Conservation (phyloP, 768 basidiomycete species). For the Tylopilus balloui region DNA sequence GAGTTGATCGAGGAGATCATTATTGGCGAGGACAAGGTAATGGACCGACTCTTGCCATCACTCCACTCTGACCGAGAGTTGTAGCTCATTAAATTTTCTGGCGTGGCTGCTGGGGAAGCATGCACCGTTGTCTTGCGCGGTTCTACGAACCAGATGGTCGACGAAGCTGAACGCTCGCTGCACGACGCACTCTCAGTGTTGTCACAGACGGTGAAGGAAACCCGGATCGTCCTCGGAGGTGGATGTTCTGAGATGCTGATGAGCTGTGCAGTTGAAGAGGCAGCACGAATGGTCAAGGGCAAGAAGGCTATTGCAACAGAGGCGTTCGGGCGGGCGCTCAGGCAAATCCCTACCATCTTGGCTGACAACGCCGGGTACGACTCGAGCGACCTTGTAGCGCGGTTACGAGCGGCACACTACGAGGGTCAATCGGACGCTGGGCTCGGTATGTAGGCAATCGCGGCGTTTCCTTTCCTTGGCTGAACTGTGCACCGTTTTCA, state of each 20-base stretch:
- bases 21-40: conserved; percentile 97
- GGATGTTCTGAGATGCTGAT: conserved; percentile 99
- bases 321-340: conserved; percentile 80
- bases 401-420: conserved; percentile 88
- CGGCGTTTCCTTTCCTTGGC: neutral
- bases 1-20: conserved; percentile 98
- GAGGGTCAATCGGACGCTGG: conserved; percentile 85
- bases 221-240: conserved; percentile 88
- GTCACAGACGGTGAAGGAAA: conserved; percentile 97
- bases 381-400: conserved; percentile 90
- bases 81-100: conserved; percentile 98
- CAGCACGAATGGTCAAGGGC: conserved; percentile 75
- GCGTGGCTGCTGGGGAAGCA: conserved; percentile 95
- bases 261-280: conserved; percentile 91
- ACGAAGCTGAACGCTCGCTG: conserved; percentile 95
- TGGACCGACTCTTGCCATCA: conserved; percentile 3
- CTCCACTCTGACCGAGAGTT: neutral
- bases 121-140: conserved; percentile 98
- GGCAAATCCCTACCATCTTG: conserved; percentile 94
- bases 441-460: conserved; percentile 55
- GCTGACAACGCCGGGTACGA: conserved; percentile 98
- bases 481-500: conserved; percentile 25
- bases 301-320: conserved; percentile 97
- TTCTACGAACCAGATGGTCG: conserved; percentile 98
- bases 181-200: conserved; percentile 97